These are phyloP conservation scores for Globisporangium nunn DNA, from an alignment of 352 stramenopile genomes.

Conservation along the genomic window DNA sequence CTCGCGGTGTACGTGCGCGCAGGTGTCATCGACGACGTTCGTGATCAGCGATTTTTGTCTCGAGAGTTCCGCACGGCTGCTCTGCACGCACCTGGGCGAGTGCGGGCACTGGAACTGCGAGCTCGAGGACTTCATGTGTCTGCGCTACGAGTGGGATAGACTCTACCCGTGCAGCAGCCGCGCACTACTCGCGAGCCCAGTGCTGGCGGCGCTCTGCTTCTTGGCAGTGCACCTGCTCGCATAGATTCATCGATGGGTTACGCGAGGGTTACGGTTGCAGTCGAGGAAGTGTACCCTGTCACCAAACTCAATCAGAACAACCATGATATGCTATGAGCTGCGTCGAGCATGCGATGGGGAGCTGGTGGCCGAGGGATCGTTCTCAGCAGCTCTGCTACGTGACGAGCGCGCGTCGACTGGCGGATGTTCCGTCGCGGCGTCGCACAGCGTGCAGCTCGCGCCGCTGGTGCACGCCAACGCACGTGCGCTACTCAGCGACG, in stretches of 20 bases:
- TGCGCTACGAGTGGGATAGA: conserved; percentile 84
- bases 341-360: conserved; percentile 12
- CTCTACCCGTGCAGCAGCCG: conserved; percentile 42
- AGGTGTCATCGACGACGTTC: conserved; percentile 70
- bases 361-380: conserved; percentile 15
- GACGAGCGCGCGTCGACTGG: neutral
- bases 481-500: neutral
- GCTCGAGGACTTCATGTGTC: conserved; percentile 88
- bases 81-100: conserved; percentile 83
- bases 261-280: neutral
- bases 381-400: conserved; percentile 14
- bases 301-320: neutral
- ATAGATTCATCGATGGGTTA: conserved; percentile 1
- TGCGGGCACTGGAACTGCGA: conserved; percentile 85
- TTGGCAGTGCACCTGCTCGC: conserved; percentile 15
- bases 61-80: conserved; percentile 68
- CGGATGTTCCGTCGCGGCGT: too few relatives aligned
- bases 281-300: neutral
- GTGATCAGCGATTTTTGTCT: conserved; percentile 71
- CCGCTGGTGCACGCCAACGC: conserved; percentile 3
- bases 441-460: conserved; percentile 1
- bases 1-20: conserved; percentile 73
- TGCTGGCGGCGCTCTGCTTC: conserved; percentile 12
- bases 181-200: conserved; percentile 5
- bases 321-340: conserved; percentile 28